A percentile compares a stretch with the other conserved stretches of the same genome.
These are phyloP conservation scores for Trichoderma sp. DNA, from an alignment of 2,329 filamentous ascomycete species.

Conservation along the genomic window DNA sequence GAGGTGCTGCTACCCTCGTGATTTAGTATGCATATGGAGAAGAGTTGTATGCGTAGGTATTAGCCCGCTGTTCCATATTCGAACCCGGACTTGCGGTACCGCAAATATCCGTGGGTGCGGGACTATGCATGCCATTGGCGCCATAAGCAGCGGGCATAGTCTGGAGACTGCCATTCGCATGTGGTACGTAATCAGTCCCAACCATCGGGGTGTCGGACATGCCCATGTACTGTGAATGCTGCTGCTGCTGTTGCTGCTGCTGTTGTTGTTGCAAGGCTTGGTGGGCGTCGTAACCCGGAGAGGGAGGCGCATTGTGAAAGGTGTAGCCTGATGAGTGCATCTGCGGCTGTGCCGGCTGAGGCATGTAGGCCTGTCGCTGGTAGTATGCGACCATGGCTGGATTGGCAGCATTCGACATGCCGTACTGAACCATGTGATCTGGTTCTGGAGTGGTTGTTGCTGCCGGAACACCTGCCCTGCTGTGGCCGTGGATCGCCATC, in stretches of 20 bases:
- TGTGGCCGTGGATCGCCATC: slow-evolving; percentile 37
- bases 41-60: slow-evolving; percentile 18
- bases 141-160: slow-evolving; percentile 10
- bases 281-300: slow-evolving; percentile 18
- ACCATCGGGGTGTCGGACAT: slow-evolving; percentile 15
- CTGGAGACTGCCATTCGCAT: slow-evolving; percentile 2
- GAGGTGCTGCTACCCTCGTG: slow-evolving; percentile 10
- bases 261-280: slow-evolving; percentile 15
- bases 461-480: slow-evolving; percentile 26
- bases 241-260: slow-evolving; percentile 10
- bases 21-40: slow-evolving; percentile 21
- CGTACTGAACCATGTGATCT: slow-evolving; percentile 37
- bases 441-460: slow-evolving; percentile 29
- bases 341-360: slow-evolving; percentile 19
- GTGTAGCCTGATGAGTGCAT: slow-evolving; percentile 20
- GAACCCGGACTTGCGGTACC: slow-evolving; percentile 15
- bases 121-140: slow-evolving; percentile 18
- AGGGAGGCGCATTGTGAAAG: slow-evolving; percentile 20
- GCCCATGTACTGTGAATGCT: slow-evolving; percentile 12
- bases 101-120: slow-evolving; percentile 20
- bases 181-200: slow-evolving; percentile 19
- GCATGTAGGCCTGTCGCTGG: slow-evolving; percentile 34
- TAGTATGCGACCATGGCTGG: slow-evolving; percentile 38
- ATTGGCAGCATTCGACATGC: slow-evolving; percentile 36
- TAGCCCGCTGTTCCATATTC: slow-evolving; percentile 13